Percentiles rank a stretch among this genome's conserved stretches.
These are phyloP conservation scores for Agastache rugosa DNA, from an alignment of 257 asterid species.

Conservation along the genomic window DNA sequence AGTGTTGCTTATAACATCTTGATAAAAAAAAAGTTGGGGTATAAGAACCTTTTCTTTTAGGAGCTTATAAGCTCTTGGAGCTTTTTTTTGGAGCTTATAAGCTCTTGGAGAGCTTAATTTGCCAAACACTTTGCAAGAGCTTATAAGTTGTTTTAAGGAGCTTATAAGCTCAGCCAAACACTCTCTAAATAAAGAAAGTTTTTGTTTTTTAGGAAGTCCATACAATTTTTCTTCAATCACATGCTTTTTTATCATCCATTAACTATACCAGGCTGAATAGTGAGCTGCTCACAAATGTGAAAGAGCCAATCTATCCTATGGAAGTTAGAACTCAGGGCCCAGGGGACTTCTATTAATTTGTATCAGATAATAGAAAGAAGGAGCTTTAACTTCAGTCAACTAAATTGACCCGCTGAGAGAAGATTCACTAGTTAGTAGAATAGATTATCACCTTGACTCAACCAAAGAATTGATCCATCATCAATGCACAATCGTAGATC, in stretches of 20 bases:
- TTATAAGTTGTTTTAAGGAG: no score
- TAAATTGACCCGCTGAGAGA: not conserved
- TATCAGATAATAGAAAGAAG: not conserved
- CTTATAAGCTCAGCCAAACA: no score
- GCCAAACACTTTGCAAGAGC: no score
- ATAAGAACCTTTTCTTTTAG: no score
- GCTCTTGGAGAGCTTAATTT: no score
- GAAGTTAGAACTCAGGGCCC: not conserved
- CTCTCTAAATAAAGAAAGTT: not conserved
- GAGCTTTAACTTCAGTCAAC: slow-evolving; percentile 14
- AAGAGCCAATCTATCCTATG: not conserved
- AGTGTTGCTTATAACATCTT: no score
- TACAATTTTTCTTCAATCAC: not conserved
- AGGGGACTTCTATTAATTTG: not conserved
- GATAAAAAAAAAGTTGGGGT: no score
- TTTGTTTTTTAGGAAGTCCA: not conserved
- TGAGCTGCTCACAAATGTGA: not conserved
- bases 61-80: no score
- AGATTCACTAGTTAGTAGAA: not conserved
- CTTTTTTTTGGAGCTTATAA: no score
- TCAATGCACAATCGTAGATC: slow-evolving; percentile 6
- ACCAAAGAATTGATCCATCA: slow-evolving; percentile 14
- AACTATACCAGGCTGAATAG: slow-evolving; percentile 6
- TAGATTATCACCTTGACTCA: slow-evolving; percentile 13
- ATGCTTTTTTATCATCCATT: slow-evolving; percentile 1